Conservation (phyloP, 768 basidiomycete genomes). For the Boletus speciosus region DNA sequence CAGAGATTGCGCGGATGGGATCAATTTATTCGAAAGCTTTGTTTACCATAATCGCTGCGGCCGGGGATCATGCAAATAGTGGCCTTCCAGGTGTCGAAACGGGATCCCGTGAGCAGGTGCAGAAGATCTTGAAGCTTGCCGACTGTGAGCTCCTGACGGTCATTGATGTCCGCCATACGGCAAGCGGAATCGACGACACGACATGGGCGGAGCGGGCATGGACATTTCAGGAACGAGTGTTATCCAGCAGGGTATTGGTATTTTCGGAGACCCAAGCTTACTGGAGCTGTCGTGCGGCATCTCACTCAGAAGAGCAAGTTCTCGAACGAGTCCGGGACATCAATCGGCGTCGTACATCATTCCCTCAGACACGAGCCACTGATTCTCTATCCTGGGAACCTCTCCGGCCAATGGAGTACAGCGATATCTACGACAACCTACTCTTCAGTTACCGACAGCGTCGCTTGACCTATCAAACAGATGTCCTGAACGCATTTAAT, state of each 20-base stretch:
- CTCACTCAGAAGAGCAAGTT: conserved; percentile 11
- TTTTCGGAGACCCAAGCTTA: conserved; percentile 19
- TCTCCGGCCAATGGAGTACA: not conserved
- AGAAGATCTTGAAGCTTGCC: conserved; percentile 10
- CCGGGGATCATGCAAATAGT: conserved; percentile 6
- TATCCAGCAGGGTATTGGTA: conserved; percentile 14
- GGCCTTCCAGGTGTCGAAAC: conserved; percentile 11
- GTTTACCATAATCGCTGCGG: conserved; percentile 20
- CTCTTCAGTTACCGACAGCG: conserved; percentile 10
- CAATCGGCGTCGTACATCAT: conserved; percentile 2
- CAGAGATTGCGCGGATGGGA: conserved; percentile 23
- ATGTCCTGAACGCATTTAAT: conserved; percentile 12
- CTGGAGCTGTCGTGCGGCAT: conserved; percentile 12
- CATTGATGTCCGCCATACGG: conserved; percentile 1
- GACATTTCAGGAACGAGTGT: conserved; percentile 20
- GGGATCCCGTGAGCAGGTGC: conserved; percentile 1
- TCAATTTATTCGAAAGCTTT: conserved; percentile 16
- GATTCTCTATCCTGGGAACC: not conserved
- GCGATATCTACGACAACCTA: not conserved
- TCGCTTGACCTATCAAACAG: conserved; percentile 12
- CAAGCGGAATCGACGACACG: conserved; percentile 1
- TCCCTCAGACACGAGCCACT: not conserved
- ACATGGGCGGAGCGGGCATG: conserved; percentile 14
- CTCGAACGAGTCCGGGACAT: conserved; percentile 5
- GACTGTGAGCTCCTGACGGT: conserved; percentile 11